Evolutionary conservation across 2,329 filamentous ascomycete species (phyloP), one percentile per base, ranked within the genome.

Genomic region (Trichophyton simii): DNA sequence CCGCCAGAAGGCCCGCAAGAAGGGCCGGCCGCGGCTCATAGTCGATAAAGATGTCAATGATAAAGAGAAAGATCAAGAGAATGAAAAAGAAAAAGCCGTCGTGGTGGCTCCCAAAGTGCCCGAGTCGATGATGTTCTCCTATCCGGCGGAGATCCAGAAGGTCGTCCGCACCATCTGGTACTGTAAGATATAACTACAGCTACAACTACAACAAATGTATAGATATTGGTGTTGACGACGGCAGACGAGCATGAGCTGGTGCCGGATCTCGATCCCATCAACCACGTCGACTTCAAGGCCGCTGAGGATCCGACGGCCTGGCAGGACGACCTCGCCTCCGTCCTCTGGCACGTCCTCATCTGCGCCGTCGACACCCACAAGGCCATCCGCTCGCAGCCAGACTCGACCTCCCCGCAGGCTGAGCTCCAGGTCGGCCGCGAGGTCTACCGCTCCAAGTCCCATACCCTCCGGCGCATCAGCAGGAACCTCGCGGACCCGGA

Each of bases 121-220:
- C 9, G 50, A 34, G 20, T 5, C 34, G 31, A 61, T 57, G 8
- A 55, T 42, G 48, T 59, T 61, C 6, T 25, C 55, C 31, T 65
- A 63, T 28, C 62, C 64, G 15, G 36, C 60, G 4, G 58, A 65
- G 41, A 41, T 65, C 6, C 61, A 62, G 20, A 42, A 62, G 31
- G 60, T 65, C 28, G 61, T 65, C 7, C 59, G 63, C 34, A 61
- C 58, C n/a, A 55, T 65, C 20, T 63, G 63, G 63, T 65, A 65
- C 57, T 65, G 63, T 65, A 59, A 61, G 62, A 44, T 42, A 42
- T 42, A 18, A 6, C 13, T 44, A 44, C 13, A 44, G 8, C 18
- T 18, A 18, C 18, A 18, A 18, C 18, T 18, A 18, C 41, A 7
- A 18, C 4, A n/a, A 3, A 18, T 44, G 41, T 20, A 38, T 38